phyloP scores from a whole-genome alignment of 768 basidiomycete species.

The Suillus discolor region DNA sequence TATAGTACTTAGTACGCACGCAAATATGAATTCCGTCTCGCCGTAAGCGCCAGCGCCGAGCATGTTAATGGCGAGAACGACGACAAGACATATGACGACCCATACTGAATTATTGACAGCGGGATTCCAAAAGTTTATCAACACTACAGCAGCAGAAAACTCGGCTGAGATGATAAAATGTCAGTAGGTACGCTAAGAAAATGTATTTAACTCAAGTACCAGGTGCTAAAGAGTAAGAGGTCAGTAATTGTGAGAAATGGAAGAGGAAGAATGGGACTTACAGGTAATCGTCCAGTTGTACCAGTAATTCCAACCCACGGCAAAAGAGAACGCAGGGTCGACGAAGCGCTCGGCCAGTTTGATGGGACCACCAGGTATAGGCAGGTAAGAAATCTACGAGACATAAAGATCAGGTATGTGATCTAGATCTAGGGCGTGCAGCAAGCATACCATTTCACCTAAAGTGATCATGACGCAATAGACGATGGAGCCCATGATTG shows the following conservation, averaged over 20 bases:
- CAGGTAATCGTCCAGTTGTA: constrained; percentile 33
- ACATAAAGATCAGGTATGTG: constrained; percentile 53
- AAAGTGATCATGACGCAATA: constrained; percentile 66
- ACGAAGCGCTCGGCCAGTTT: constrained; percentile 83
- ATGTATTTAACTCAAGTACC: not conserved
- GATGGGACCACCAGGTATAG: constrained; percentile 80
- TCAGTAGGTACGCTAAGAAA: constrained; percentile 1
- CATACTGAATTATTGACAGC: constrained; percentile 69
- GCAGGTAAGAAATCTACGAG: constrained; percentile 64
- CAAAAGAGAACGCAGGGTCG: constrained; percentile 65
- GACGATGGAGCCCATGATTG: constrained; percentile 64
- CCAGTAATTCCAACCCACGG: constrained; percentile 61
- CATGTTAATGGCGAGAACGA: constrained; percentile 77
- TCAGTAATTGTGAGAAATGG: constrained; percentile 22
- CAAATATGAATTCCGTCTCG: constrained; percentile 86
- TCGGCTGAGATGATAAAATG: constrained; percentile 25
- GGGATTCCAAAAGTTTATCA: constrained; percentile 74
- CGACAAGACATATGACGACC: constrained; percentile 75
- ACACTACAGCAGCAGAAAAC: constrained; percentile 56
- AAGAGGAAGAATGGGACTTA: constrained; percentile 8
- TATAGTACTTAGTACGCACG: constrained; percentile 38
- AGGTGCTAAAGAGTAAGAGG: constrained; percentile 11
- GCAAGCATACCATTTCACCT: constrained; percentile 71
- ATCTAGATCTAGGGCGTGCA: constrained; percentile 55
- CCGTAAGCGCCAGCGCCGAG: constrained; percentile 78